Evolutionary conservation across 352 stramenopile genomes (phyloP).

Genomic region (Phytopythium chamaehyphon): DNA sequence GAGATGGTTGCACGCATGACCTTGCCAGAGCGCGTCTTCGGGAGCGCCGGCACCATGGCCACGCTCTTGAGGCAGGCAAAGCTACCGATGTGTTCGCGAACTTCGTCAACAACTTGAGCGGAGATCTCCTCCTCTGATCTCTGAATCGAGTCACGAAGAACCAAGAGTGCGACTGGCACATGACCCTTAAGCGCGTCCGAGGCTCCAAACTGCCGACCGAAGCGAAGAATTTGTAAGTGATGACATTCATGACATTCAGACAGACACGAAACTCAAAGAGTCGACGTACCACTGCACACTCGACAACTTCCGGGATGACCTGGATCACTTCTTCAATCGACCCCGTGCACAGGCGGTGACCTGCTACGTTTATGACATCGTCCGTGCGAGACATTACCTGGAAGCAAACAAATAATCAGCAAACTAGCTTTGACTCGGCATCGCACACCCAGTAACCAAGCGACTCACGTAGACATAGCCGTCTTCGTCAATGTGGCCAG

Average conservation of each 20-base stretch:
- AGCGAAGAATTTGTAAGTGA: neutral
- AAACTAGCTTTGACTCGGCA: neutral
- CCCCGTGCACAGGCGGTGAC: conserved; percentile 84
- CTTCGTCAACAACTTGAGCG: conserved; percentile 67
- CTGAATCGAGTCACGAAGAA: conserved; percentile 21
- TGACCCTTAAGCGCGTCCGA: conserved; percentile 40
- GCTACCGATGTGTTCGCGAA: conserved; percentile 93
- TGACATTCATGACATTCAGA: no score
- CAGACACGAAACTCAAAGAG: no score
- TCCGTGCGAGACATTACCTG: conserved; percentile 89
- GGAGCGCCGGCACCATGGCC: conserved; percentile 87
- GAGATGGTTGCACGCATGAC: conserved; percentile 91
- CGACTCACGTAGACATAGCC: conserved; percentile 80
- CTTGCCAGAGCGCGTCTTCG: conserved; percentile 97
- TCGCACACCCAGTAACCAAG: no score
- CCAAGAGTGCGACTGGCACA: conserved; percentile 29
- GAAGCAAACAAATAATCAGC: neutral
- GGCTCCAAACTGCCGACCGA: conserved; percentile 30
- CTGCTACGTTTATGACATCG: conserved; percentile 90
- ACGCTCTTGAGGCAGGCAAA: conserved; percentile 97
- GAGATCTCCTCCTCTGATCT: conserved; percentile 35
- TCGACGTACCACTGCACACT: conserved; percentile 75
- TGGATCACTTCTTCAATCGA: conserved; percentile 89
- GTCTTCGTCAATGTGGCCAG: conserved; percentile 85
- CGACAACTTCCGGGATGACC: conserved; percentile 75